phyloP scores from a whole-genome alignment of 2,329 filamentous ascomycete genomes.

The Monilinia fructicola region DNA sequence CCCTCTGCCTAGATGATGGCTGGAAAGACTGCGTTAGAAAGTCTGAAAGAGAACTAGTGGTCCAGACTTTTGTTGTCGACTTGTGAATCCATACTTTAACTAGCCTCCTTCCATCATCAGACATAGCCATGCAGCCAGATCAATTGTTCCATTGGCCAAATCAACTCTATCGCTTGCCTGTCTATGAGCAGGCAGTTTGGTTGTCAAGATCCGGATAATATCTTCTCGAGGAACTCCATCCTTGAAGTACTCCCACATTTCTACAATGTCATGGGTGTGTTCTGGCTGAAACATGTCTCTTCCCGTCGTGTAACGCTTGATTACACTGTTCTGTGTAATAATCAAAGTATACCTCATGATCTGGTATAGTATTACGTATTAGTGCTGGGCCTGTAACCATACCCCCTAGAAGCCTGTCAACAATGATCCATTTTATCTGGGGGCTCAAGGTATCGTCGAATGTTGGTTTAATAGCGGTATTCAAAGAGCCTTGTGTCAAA shows the following conservation, averaged over 20 bases:
- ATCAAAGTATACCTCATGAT: conserved; percentile 22
- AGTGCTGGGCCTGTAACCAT: no score
- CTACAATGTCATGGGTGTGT: conserved; percentile 21
- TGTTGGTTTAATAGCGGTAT: no score
- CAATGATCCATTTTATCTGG: no score
- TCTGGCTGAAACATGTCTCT: conserved; percentile 14
- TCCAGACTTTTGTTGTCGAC: background rate
- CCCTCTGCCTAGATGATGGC: background rate
- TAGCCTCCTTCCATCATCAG: background rate
- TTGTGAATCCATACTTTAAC: background rate
- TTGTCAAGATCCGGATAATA: background rate
- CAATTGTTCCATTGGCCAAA: background rate
- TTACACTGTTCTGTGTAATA: conserved; percentile 26
- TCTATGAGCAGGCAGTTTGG: background rate
- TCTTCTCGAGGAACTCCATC: background rate
- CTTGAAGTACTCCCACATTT: conserved; percentile 17
- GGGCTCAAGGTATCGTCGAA: no score
- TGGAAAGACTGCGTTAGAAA: background rate
- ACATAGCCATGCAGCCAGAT: background rate
- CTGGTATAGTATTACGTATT: background rate
- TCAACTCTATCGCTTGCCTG: background rate
- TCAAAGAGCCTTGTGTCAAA: no score
- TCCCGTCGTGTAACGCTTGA: conserved; percentile 22
- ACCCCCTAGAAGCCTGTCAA: no score
- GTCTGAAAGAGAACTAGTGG: background rate